A percentile compares a stretch with the other conserved stretches of the same genome.
phyloP scores from a whole-genome alignment of 2,329 filamentous ascomycete species.

The Phialocephala sp. region DNA sequence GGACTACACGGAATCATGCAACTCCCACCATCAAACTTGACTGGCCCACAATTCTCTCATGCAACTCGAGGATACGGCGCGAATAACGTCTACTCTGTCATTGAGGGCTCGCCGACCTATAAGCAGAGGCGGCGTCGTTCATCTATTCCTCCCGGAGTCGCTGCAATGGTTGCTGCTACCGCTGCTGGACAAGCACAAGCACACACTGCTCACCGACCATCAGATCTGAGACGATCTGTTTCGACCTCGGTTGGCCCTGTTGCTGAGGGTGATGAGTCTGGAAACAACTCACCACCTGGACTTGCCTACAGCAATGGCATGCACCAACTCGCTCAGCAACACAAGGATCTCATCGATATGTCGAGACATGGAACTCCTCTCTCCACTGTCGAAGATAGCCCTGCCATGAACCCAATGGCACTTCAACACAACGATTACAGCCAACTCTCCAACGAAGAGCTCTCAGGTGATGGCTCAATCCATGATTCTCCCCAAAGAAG shows the following conservation, averaged over 20 bases:
- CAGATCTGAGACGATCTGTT: conserved; percentile 88
- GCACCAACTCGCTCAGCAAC: conserved; percentile 70
- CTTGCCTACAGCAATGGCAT: conserved; percentile 74
- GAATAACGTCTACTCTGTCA: conserved; percentile 90
- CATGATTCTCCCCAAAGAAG: conserved; percentile 65
- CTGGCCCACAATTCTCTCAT: conserved; percentile 78
- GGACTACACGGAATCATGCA: conserved; percentile 89
- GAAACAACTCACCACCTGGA: conserved; percentile 79
- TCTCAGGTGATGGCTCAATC: conserved; percentile 62
- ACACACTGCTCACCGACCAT: conserved; percentile 75
- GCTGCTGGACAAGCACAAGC: conserved; percentile 58
- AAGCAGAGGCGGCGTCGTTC: conserved; percentile 95
- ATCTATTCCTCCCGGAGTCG: conserved; percentile 83
- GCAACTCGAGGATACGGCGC: conserved; percentile 68
- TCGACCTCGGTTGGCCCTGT: conserved; percentile 86
- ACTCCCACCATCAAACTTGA: conserved; percentile 83
- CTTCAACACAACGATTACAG: conserved; percentile 74
- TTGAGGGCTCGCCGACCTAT: conserved; percentile 97
- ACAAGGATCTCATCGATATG: conserved; percentile 80
- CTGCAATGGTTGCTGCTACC: conserved; percentile 69
- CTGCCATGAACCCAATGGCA: conserved; percentile 72
- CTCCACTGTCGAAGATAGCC: conserved; percentile 82
- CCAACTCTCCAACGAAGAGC: conserved; percentile 66
- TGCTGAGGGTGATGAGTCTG: conserved; percentile 78
- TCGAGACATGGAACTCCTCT: conserved; percentile 92